These are phyloP conservation scores for Uronychia setigera DNA, from an alignment of 73 alveolate genomes.

Conservation along the genomic window DNA sequence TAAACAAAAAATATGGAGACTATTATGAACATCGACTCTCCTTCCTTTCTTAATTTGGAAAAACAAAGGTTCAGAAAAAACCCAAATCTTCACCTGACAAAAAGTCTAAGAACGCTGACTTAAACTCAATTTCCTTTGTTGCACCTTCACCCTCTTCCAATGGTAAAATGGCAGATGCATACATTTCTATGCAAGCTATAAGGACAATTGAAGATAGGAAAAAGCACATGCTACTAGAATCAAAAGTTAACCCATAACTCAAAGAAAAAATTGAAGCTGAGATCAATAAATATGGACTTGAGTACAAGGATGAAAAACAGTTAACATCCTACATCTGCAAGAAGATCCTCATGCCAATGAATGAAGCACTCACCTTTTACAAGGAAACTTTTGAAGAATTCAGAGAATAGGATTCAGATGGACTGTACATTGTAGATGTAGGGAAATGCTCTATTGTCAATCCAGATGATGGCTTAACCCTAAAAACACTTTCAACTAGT, in stretches of 20 bases:
- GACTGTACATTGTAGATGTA: not conserved
- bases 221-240: not conserved
- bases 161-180: not conserved
- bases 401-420: not conserved
- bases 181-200: not conserved
- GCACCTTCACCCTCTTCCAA: too few species aligned
- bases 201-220: not conserved
- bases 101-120: too few species aligned
- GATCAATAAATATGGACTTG: too few species aligned
- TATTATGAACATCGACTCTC: not conserved
- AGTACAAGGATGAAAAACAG: not conserved
- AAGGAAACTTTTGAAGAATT: not conserved
- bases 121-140: too few species aligned
- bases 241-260: too few species aligned
- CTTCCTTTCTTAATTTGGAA: not conserved
- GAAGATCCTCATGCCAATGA: not conserved
- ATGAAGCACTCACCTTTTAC: not conserved
- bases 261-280: too few species aligned
- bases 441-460: not conserved
- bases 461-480: not conserved
- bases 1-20: not conserved
- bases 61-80: not conserved
- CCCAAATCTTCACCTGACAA: too few species aligned
- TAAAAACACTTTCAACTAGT: not conserved
- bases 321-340: not conserved